Percentiles rank a stretch among this genome's conserved stretches.
Evolutionary conservation across 345 rosid genomes (phyloP).

Genomic region (Abelmoschus esculentus): DNA sequence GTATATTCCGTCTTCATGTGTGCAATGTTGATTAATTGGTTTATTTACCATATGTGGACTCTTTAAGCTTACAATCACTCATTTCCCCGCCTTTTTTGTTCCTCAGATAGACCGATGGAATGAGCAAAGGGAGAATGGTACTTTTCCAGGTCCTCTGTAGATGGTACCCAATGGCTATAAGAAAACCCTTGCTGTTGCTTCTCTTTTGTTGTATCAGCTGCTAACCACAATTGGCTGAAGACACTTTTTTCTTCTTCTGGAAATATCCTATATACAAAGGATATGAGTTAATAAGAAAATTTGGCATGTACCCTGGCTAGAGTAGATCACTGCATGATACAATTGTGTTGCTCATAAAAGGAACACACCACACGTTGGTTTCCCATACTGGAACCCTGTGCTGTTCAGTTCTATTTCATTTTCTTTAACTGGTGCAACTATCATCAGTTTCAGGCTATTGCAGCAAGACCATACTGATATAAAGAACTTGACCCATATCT

Average conservation of each 20-base stretch:
- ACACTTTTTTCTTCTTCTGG: constrained; percentile 14
- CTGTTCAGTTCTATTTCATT: neutral
- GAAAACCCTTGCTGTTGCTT: constrained; percentile 3
- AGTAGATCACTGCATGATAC: neutral
- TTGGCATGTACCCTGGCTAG: constrained; percentile 20
- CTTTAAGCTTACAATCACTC: neutral
- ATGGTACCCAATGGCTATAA: constrained; percentile 8
- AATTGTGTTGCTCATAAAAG: neutral
- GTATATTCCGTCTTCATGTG: neutral
- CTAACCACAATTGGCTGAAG: constrained; percentile 13
- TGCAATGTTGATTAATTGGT: neutral
- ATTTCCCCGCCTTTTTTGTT: neutral
- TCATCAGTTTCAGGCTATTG: neutral
- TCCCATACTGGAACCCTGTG: neutral
- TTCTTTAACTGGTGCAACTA: neutral
- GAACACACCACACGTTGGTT: no score
- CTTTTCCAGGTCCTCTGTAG: constrained; percentile 96
- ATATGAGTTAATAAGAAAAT: constrained; percentile 26
- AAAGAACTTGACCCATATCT: no score
- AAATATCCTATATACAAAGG: constrained; percentile 12
- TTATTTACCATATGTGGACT: neutral
- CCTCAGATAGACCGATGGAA: constrained; percentile 83
- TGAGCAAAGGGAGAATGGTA: constrained; percentile 95
- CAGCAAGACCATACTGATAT: neutral
- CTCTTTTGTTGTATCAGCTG: constrained; percentile 1